Conservation (phyloP, 805 yeast genomes). For the Ogataea thermomethanolica region DNA sequence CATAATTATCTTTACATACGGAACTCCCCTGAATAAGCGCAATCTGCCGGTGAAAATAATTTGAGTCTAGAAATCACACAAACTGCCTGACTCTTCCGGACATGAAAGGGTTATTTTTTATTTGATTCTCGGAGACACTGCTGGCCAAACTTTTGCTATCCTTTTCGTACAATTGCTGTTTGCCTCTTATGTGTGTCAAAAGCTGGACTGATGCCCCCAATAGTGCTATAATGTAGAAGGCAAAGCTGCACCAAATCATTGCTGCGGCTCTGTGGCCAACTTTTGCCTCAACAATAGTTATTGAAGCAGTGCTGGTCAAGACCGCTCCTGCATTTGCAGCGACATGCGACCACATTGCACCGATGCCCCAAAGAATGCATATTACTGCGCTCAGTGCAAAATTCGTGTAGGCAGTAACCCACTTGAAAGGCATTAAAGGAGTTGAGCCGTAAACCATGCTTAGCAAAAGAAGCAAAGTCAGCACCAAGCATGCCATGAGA, state of each 20-base stretch:
- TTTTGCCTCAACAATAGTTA: constrained; percentile 42
- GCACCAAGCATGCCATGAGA: constrained; percentile 44
- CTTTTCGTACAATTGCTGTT: constrained; percentile 2
- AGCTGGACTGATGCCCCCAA: constrained; percentile 36
- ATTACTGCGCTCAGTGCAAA: constrained; percentile 35
- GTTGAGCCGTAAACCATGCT: constrained; percentile 41
- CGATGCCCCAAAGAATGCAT: constrained; percentile 57
- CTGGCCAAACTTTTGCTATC: constrained; percentile 5
- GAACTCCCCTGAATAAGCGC: not conserved
- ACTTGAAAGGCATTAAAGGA: constrained; percentile 47
- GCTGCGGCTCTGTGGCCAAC: constrained; percentile 52
- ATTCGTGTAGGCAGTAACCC: constrained; percentile 25
- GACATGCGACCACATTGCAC: constrained; percentile 61
- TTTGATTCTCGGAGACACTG: not conserved
- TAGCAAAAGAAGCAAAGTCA: constrained; percentile 41
- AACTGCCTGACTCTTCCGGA: constrained; percentile 8
- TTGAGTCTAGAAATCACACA: constrained; percentile 1
- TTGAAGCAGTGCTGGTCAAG: constrained; percentile 48
- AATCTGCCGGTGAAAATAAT: not conserved
- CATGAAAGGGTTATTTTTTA: not conserved
- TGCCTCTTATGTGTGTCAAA: constrained; percentile 31
- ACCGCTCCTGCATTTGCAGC: constrained; percentile 44
- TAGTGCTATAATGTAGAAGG: constrained; percentile 42
- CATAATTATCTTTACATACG: not conserved
- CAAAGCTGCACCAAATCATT: constrained; percentile 60